Conservation (phyloP, 768 basidiomycete genomes). For the Psilocybe azurescens region DNA sequence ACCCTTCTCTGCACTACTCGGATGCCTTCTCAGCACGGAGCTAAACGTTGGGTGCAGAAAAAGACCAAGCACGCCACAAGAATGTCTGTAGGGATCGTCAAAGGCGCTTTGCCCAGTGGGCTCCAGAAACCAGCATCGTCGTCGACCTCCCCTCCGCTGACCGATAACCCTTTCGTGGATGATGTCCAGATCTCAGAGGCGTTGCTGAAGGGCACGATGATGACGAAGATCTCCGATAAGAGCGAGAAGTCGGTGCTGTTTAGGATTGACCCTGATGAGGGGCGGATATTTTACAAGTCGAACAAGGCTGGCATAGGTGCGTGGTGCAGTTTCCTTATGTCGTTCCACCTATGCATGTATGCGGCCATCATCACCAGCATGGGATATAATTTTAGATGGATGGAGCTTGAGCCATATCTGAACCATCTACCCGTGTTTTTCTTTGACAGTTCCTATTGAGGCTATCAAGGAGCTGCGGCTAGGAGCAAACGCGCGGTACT, state of each 20-base stretch:
- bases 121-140: neutral
- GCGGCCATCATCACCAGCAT: neutral
- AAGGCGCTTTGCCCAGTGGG: constrained; percentile 17
- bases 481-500: constrained; percentile 70
- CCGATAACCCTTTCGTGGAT: constrained; percentile 22
- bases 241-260: constrained; percentile 73
- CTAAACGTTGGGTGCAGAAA: constrained; percentile 29
- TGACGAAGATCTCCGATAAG: constrained; percentile 84
- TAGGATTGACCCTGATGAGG: constrained; percentile 76
- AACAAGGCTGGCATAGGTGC: constrained; percentile 62
- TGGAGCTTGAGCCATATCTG: too few relatives aligned
- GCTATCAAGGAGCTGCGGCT: constrained; percentile 87
- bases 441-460: constrained; percentile 75
- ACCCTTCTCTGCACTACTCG: neutral
- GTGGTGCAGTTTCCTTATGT: constrained; percentile 30
- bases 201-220: constrained; percentile 63
- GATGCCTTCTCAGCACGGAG: constrained; percentile 32
- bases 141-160: constrained; percentile 9
- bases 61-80: constrained; percentile 30
- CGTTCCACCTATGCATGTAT: constrained; percentile 4
- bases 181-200: constrained; percentile 55
- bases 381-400: too few relatives aligned
- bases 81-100: constrained; percentile 33
- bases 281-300: constrained; percentile 75
- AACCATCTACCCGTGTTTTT: neutral